These are phyloP conservation scores for Emergomyces orientalis DNA, from an alignment of 2,329 filamentous ascomycete species.

Conservation along the genomic window DNA sequence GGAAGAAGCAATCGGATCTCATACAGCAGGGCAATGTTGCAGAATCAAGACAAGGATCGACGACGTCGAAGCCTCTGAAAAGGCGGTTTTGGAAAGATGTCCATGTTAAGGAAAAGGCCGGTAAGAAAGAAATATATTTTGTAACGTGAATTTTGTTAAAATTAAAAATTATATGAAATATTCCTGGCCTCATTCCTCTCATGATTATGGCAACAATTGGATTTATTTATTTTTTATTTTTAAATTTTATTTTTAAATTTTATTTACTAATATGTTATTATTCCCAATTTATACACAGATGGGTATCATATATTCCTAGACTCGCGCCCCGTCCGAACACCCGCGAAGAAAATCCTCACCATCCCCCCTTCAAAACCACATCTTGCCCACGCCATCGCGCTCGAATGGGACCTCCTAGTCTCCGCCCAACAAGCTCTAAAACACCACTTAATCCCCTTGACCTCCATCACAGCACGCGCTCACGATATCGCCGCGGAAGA, in stretches of 20 bases:
- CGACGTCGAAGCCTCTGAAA: slow-evolving; percentile 42
- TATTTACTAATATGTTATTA: not conserved
- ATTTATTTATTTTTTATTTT: no score
- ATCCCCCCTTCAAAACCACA: slow-evolving; percentile 67
- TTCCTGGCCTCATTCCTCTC: not conserved
- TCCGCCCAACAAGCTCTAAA: slow-evolving; percentile 75
- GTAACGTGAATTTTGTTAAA: not conserved
- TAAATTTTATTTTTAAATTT: not conserved
- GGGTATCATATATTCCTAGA: slow-evolving; percentile 65
- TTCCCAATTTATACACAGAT: slow-evolving; percentile 23
- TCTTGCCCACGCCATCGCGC: slow-evolving; percentile 73
- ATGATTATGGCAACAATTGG: no score
- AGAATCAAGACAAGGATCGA: slow-evolving; percentile 28
- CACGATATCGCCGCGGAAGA: slow-evolving; percentile 71
- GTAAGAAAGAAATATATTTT: no score
- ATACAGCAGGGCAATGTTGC: slow-evolving; percentile 39
- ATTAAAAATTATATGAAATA: not conserved
- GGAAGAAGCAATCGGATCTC: slow-evolving; percentile 43
- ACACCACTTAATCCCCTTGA: slow-evolving; percentile 82
- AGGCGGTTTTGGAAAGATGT: slow-evolving; percentile 89
- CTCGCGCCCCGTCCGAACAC: slow-evolving; percentile 66
- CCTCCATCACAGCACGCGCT: slow-evolving; percentile 72
- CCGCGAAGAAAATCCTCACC: slow-evolving; percentile 60
- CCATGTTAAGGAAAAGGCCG: slow-evolving; percentile 55
- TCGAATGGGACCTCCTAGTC: slow-evolving; percentile 85